phyloP scores from a whole-genome alignment of 148 eudicot species.

The Camellia granthamiana region DNA sequence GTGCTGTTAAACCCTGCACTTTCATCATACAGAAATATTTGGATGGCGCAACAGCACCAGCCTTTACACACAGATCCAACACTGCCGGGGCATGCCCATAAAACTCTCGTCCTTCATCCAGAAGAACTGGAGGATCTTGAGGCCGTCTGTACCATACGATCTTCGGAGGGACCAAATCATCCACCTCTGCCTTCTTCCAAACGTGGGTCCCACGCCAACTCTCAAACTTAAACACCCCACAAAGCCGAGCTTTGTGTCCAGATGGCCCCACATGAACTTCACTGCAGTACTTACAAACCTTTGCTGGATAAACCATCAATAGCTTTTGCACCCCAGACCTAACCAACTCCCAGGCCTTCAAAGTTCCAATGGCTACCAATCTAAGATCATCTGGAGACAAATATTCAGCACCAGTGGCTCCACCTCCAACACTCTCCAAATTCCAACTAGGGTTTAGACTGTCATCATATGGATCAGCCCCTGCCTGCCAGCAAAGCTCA shows the following conservation, averaged over 20 bases:
- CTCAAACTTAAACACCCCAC: conserved; percentile 87
- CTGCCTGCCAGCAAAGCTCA: conserved; percentile 87
- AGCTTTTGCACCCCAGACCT: conserved; percentile 65
- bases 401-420: conserved; percentile 19
- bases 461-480: conserved; percentile 41
- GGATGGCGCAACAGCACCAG: conserved; percentile 49
- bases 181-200: conserved; percentile 79
- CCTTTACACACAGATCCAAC: conserved; percentile 79
- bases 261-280: conserved; percentile 95
- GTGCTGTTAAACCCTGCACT: conserved; percentile 58
- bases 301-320: conserved; percentile 61
- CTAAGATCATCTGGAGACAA: conserved; percentile 42
- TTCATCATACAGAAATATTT: conserved; percentile 85
- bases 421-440: conserved; percentile 14
- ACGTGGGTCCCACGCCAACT: conserved; percentile 69
- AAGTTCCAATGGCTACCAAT: conserved; percentile 46
- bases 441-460: conserved; percentile 20
- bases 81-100: conserved; percentile 97
- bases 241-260: conserved; percentile 88
- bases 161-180: conserved; percentile 78
- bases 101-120: conserved; percentile 54
- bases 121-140: conserved; percentile 73
- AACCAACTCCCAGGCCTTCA: conserved; percentile 70
- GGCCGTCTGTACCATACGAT: conserved; percentile 67
- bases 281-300: conserved; percentile 74